Percentiles rank a stretch among this genome's conserved stretches.
phyloP scores from a whole-genome alignment of 2,329 filamentous ascomycete genomes.

The Microdochium bolleyi region DNA sequence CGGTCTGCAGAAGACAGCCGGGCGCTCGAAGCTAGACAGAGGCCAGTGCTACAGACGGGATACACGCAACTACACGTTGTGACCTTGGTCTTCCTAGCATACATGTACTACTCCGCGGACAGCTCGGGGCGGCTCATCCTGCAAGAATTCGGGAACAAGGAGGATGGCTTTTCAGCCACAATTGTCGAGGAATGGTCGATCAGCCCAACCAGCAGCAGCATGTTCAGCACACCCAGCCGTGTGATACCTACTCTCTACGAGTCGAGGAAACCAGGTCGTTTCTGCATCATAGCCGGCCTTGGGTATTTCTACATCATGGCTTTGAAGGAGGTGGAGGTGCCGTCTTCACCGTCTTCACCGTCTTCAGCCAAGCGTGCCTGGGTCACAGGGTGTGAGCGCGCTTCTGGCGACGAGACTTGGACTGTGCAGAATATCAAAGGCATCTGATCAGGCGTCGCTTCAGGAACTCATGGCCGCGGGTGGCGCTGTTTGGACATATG shows the following conservation, averaged over 20 bases:
- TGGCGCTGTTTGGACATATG: too few relatives aligned
- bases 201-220: neutral
- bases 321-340: neutral
- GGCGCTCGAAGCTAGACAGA: too few relatives aligned
- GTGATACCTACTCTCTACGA: neutral
- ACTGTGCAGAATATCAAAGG: too few relatives aligned
- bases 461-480: too few relatives aligned
- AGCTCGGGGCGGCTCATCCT: neutral
- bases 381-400: too few relatives aligned
- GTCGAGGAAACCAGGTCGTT: neutral
- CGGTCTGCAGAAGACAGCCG: too few relatives aligned
- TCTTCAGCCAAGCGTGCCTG: too few relatives aligned
- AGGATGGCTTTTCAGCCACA: neutral
- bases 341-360: neutral
- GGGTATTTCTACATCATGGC: neutral
- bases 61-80: neutral
- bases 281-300: neutral
- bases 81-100: neutral
- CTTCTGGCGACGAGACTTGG: too few relatives aligned
- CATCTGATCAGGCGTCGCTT: too few relatives aligned
- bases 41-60: too few relatives aligned
- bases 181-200: neutral
- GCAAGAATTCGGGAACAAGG: neutral
- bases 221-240: neutral
- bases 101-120: neutral